Evolutionary conservation across 2,329 filamentous ascomycete genomes (phyloP).

Genomic region (Nigrospora sphaerica): DNA sequence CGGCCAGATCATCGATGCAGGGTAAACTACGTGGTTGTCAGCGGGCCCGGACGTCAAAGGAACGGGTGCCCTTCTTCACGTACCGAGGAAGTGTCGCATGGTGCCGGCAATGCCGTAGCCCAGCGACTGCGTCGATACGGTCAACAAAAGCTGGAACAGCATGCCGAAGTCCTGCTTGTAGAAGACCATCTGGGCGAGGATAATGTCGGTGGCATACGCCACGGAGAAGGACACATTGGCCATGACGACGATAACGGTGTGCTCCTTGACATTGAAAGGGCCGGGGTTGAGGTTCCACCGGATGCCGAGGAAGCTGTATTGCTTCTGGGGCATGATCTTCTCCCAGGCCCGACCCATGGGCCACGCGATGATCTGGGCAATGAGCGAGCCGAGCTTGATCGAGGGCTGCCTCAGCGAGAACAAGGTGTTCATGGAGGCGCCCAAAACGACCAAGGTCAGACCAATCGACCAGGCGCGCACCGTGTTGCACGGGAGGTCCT

Average conservation of each 20-base stretch:
- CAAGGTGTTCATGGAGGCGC: conserved; percentile 56
- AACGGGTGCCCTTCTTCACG: conserved; percentile 8
- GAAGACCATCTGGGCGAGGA: conserved; percentile 64
- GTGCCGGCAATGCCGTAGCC: conserved; percentile 65
- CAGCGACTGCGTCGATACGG: conserved; percentile 61
- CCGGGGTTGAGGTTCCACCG: conserved; percentile 57
- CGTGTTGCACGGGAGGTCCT: conserved; percentile 60
- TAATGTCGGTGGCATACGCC: conserved; percentile 68
- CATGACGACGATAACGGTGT: conserved; percentile 62
- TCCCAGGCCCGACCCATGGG: conserved; percentile 57
- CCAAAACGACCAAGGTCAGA: conserved; percentile 45
- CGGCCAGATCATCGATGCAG: conserved; percentile 71
- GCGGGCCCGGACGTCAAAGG: neutral
- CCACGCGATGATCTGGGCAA: conserved; percentile 59
- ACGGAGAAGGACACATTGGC: conserved; percentile 64
- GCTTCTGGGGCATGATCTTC: conserved; percentile 40
- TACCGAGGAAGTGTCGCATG: conserved; percentile 56
- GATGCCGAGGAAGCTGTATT: conserved; percentile 44
- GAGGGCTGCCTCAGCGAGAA: conserved; percentile 56
- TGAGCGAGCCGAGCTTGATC: conserved; percentile 52
- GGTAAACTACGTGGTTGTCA: conserved; percentile 38
- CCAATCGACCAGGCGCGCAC: conserved; percentile 60
- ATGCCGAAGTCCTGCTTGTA: conserved; percentile 66
- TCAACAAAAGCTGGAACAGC: conserved; percentile 58
- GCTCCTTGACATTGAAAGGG: conserved; percentile 65